Evolutionary conservation across 257 asterid species (phyloP), one percentile per base, ranked within the genome.

Genomic region (Schizonepeta tenuifolia): DNA sequence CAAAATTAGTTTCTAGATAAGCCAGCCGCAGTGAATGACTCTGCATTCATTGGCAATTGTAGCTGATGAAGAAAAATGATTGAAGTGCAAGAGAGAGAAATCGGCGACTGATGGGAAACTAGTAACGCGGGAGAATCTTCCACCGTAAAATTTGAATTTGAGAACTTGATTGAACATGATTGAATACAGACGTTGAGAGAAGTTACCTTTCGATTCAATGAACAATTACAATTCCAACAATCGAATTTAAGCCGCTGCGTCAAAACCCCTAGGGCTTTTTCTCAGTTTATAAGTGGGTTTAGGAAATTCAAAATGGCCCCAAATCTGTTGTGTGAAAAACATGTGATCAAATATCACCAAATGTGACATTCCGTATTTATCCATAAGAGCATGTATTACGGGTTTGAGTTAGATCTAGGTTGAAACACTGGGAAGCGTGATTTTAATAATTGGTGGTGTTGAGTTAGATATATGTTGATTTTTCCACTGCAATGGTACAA

Each of bases 1-100:
- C 78, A n/a, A 33, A 10, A 33, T 17, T 21, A 2, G 46, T 77
- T 8, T 62, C 60, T 33, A 79, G 76, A 33, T 60, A 79, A 73
- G 6, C 17, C 13, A 73, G 6, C 17, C 13, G 50, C 62, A n/a
- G 63, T 9, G 22, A 73, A 73, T 7, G 77, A 33, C 17, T 55
- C 14, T 55, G 61, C 5, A 55, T 21, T 55, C 17, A 54, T 12
- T 44, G 56, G 67, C 28, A 24, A n/a, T 41, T 24, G 75, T 44
- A 55, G 47, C 5, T 57, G 74, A 26, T 13, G 74, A 61, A 15
- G 70, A 33, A 0, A 55, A 43, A 4, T 12, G 68, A 53, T 21
- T 33, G 62, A 46, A 50, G 20, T 31, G 54, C 1, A 14, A 57
- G 14, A 57, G 35, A 10, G 31, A 33, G 3, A 38, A 47, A 43